Percentiles rank a stretch among this genome's conserved stretches.
phyloP scores from a whole-genome alignment of 345 rosid species.

The Ricinus communis region DNA sequence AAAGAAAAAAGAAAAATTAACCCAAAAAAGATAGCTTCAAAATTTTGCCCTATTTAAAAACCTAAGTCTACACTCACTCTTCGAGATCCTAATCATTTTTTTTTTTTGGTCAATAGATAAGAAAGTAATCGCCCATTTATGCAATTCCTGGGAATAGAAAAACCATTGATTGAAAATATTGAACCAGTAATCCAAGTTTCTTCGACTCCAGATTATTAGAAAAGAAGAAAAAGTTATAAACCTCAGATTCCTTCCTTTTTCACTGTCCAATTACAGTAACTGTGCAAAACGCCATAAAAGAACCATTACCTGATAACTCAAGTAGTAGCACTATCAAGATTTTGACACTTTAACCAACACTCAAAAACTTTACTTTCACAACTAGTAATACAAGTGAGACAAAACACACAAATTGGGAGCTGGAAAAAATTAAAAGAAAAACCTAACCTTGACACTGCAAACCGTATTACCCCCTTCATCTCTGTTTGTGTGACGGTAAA shows the following conservation, averaged over 20 bases:
- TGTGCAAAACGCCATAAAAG: constrained; percentile 21
- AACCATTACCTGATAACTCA: constrained; percentile 31
- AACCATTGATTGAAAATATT: neutral
- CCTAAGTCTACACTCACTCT: neutral
- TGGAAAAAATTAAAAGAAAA: constrained; percentile 1
- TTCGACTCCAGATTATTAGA: neutral
- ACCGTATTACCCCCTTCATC: constrained; percentile 16
- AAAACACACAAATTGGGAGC: neutral
- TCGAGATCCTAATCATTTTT: constrained; percentile 8
- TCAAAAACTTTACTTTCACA: constrained; percentile 17
- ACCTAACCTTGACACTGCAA: constrained; percentile 23
- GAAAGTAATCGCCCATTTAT: neutral
- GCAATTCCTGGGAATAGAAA: neutral
- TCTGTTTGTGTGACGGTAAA: constrained; percentile 11
- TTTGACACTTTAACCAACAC: constrained; percentile 38
- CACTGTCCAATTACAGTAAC: constrained; percentile 18
- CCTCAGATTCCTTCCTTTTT: constrained; percentile 5
- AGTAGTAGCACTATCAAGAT: constrained; percentile 22
- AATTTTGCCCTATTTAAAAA: no score
- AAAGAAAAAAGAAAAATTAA: no score
- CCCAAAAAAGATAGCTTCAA: neutral
- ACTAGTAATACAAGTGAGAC: neutral
- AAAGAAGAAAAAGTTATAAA: neutral
- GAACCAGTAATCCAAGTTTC: constrained; percentile 11
- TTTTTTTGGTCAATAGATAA: no score